Base-by-base conservation (phyloP, 305 asterid genomes). In the Fraxinus dipetala region DNA sequence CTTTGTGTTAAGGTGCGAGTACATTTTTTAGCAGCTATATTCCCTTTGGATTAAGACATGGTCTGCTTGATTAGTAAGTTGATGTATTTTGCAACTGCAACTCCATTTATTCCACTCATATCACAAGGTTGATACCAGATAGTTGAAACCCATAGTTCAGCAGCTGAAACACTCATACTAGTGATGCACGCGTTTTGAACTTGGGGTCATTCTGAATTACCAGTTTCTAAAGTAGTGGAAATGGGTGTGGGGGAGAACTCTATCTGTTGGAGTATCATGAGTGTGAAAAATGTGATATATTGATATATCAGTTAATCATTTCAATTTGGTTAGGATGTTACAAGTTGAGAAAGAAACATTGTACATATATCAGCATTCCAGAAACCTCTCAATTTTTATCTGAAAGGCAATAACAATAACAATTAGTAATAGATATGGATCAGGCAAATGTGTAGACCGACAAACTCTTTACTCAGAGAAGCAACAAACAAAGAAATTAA, bases 1-100 rank as follows among this genome's bases (percentile, higher is more conserved):
- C 87, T 94, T 67, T 96, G 98, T 77, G 99, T 96, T 79, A 94
- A 96, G 98, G 99, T 94, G 81, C 87, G 89, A 77, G 70, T 80
- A 30, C 78, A 45, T 65, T 82, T 83, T 72, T 81, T 70, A 65
- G 67, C 67, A 6, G 51, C 75, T 80, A 13, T 77, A 34, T 43
- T 81, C 43, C 73, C 80, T 81, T 69, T 75, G 77, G 43, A 45
- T 76, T 31, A 43, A 24, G 30, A 54, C 32, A 35, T 69, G 76
- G 78, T 59, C 73, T 63, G 16, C 59, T 9, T 65, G 32, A 76
- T 78, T 70, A 45, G 26, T 73, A 59, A 26, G 63, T 76, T 82
- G 78, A 80, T 63, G 38, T 65, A 59, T 70, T 70, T 32, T 73
- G 51, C 80, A 35, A 70, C 67, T 31, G 54, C 77, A 63, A 75